phyloP scores from a whole-genome alignment of 2,329 filamentous ascomycete genomes.

The Tolypocladium nubicola region DNA sequence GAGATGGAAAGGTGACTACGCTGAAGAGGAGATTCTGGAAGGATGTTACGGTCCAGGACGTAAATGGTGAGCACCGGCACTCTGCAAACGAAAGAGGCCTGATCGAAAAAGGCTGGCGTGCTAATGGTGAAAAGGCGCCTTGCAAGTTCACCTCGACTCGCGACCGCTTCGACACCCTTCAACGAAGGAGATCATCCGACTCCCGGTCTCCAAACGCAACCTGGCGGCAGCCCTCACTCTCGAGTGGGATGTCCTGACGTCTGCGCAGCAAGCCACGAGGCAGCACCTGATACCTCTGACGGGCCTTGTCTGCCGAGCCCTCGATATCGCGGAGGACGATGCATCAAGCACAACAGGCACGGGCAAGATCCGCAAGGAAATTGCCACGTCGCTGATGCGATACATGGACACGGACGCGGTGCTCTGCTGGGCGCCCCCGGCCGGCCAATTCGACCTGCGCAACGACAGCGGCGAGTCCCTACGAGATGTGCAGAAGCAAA shows the following conservation, averaged over 20 bases:
- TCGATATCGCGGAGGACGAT: conserved; percentile 70
- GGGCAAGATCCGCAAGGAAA: conserved; percentile 49
- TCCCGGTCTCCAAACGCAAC: conserved; percentile 67
- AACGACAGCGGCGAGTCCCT: conserved; percentile 48
- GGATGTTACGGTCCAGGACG: conserved; percentile 61
- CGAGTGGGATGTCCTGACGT: conserved; percentile 84
- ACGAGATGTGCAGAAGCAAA: conserved; percentile 59
- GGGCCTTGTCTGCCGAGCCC: conserved; percentile 68
- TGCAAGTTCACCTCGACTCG: conserved; percentile 63
- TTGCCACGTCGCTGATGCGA: conserved; percentile 61
- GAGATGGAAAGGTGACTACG: conserved; percentile 27
- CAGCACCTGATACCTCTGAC: conserved; percentile 87
- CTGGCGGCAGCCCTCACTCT: conserved; percentile 78
- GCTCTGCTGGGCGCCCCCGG: conserved; percentile 70
- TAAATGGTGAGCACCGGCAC: conserved; percentile 39
- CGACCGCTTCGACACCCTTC: conserved; percentile 69
- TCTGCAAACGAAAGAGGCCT: neutral
- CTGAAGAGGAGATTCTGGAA: conserved; percentile 79
- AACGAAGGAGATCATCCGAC: conserved; percentile 57
- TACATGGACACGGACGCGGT: conserved; percentile 90
- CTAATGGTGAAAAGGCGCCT: conserved; percentile 22
- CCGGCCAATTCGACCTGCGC: conserved; percentile 34
- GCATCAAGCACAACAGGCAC: conserved; percentile 11
- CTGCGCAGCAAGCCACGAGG: conserved; percentile 73
- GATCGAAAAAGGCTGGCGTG: neutral